Evolutionary conservation across 495 filamentous ascomycete species (phyloP).

Genomic region (Collariella sp.): DNA sequence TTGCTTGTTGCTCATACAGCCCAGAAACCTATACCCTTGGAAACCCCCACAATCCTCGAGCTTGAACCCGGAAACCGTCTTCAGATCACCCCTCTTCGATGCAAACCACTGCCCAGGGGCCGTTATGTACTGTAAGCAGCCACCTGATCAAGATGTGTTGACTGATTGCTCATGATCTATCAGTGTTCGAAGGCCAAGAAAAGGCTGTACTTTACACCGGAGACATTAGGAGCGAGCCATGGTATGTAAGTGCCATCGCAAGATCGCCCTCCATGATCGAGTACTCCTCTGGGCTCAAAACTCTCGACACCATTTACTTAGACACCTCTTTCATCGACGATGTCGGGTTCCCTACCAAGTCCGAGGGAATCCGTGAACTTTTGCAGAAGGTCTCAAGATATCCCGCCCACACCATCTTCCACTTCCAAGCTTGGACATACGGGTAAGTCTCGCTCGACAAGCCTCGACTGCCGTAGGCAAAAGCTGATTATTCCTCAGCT

Average conservation of each 20-base stretch:
- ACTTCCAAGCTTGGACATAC: constrained; percentile 88
- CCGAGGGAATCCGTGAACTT: constrained; percentile 68
- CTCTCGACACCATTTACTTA: constrained; percentile 72
- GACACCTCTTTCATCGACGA: constrained; percentile 69
- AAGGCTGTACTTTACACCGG: constrained; percentile 85
- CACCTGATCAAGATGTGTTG: neutral
- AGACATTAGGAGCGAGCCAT: constrained; percentile 70
- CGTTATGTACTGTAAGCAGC: constrained; percentile 68
- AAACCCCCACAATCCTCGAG: constrained; percentile 73
- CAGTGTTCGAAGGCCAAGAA: constrained; percentile 67
- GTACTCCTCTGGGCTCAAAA: constrained; percentile 57
- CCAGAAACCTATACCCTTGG: constrained; percentile 72
- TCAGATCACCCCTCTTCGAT: constrained; percentile 75
- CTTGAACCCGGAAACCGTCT: constrained; percentile 57
- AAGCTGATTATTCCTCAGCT: constrained; percentile 24
- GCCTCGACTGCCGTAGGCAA: neutral
- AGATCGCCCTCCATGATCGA: constrained; percentile 68
- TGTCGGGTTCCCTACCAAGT: constrained; percentile 45
- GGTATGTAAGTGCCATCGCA: constrained; percentile 47
- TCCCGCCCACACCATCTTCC: constrained; percentile 68
- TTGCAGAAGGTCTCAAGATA: constrained; percentile 59
- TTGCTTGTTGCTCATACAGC: constrained; percentile 10
- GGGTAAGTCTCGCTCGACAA: constrained; percentile 43
- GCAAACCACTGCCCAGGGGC: constrained; percentile 89
- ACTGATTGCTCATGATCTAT: neutral